phyloP scores from a whole-genome alignment of 2,329 filamentous ascomycete species.

The Bipolaris bicolor region DNA sequence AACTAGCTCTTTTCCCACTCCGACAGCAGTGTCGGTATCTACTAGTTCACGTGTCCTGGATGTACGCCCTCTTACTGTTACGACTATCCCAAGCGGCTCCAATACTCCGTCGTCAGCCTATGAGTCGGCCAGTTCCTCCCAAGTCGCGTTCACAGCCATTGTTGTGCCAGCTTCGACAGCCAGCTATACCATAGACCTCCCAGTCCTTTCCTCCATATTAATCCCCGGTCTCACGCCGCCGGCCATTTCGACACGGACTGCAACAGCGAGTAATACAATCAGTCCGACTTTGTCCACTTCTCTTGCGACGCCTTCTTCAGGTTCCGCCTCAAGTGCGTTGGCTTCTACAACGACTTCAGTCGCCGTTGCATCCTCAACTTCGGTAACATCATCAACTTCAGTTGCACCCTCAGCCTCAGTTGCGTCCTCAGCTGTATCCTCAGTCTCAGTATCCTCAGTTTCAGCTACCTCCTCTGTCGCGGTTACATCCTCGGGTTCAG shows the following conservation, averaged over 20 bases:
- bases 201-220: conserved; percentile 11
- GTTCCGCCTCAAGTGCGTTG: neutral
- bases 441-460: neutral
- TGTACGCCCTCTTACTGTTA: neutral
- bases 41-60: neutral
- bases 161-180: neutral
- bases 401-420: conserved; percentile 1
- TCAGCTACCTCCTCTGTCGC: no score
- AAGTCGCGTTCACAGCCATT: neutral
- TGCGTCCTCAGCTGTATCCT: no score
- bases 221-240: neutral
- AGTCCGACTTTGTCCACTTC: neutral
- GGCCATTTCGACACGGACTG: neutral
- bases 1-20: neutral
- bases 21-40: neutral
- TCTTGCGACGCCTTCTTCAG: neutral
- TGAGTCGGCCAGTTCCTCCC: neutral
- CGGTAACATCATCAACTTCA: conserved; percentile 1
- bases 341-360: conserved; percentile 1
- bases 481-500: neutral
- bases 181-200: conserved; percentile 6
- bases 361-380: neutral
- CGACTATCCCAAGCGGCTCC: neutral
- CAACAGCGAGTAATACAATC: neutral
- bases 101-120: neutral